Conservation (phyloP, 2,329 filamentous ascomycete species). For the Aspergillus aculeatinus region DNA sequence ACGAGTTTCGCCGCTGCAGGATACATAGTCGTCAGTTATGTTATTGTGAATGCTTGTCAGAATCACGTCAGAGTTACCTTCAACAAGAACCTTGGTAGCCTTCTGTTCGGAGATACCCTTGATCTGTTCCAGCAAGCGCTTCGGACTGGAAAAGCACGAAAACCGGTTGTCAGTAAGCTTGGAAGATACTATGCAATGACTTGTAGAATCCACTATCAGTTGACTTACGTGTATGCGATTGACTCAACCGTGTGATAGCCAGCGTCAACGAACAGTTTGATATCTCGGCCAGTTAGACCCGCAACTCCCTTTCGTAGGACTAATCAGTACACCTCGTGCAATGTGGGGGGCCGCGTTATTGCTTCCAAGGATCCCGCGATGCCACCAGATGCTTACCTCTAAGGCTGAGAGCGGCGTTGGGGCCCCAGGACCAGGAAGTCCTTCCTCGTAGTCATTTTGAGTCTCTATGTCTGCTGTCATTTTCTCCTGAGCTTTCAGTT, state of each 20-base stretch:
- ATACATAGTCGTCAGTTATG: constrained; percentile 13
- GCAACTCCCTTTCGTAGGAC: constrained; percentile 65
- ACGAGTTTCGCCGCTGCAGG: constrained; percentile 83
- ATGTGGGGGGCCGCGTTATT: not conserved
- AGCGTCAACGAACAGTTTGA: constrained; percentile 86
- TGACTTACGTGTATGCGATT: constrained; percentile 79
- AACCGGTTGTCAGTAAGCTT: not conserved
- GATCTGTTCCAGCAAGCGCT: constrained; percentile 82
- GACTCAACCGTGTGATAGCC: constrained; percentile 95
- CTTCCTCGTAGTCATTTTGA: constrained; percentile 74
- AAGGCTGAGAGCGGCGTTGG: constrained; percentile 83
- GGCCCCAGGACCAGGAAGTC: constrained; percentile 80
- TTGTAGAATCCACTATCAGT: not conserved
- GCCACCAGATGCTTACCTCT: constrained; percentile 61
- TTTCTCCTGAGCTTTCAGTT: constrained; percentile 1
- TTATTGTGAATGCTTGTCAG: not conserved
- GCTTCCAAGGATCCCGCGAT: not conserved
- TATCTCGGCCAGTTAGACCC: constrained; percentile 90
- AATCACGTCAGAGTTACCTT: constrained; percentile 63
- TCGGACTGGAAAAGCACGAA: constrained; percentile 48
- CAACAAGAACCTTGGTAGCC: constrained; percentile 82
- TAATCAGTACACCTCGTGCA: not conserved
- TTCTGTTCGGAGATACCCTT: constrained; percentile 98
- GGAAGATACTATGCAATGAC: not conserved
- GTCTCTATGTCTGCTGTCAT: constrained; percentile 59